phyloP scores from a whole-genome alignment of 495 filamentous ascomycete genomes.

The Glutinoglossum americanum region DNA sequence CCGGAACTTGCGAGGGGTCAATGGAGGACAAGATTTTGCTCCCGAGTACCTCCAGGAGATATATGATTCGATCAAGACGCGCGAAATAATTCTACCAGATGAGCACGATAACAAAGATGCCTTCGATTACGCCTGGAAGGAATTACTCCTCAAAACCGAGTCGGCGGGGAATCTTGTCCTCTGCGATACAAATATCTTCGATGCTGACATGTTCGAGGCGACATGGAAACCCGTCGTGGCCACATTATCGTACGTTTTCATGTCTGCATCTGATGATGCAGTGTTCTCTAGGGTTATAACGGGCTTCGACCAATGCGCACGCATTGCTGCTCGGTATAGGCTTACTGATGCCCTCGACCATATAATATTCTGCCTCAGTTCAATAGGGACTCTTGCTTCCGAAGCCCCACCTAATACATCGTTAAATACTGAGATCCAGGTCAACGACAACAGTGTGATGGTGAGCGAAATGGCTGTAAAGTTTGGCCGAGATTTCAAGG shows the following conservation, averaged over 20 bases:
- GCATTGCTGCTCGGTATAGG: conserved; percentile 71
- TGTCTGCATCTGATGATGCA: conserved; percentile 94
- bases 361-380: conserved; percentile 70
- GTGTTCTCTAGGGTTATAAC: conserved; percentile 85
- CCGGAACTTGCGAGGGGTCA: conserved; percentile 73
- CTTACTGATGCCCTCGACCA: conserved; percentile 76
- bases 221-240: conserved; percentile 92
- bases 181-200: conserved; percentile 84
- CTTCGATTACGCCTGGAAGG: conserved; percentile 94
- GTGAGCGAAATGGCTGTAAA: conserved; percentile 95
- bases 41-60: conserved; percentile 71
- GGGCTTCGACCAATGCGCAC: conserved; percentile 89
- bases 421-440: conserved; percentile 92
- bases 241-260: conserved; percentile 92
- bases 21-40: conserved; percentile 65
- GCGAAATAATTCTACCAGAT: conserved; percentile 91
- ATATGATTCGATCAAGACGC: conserved; percentile 72
- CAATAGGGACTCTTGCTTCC: conserved; percentile 70
- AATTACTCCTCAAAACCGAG: conserved; percentile 70
- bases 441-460: conserved; percentile 84
- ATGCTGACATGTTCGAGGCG: conserved; percentile 91
- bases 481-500: conserved; percentile 84
- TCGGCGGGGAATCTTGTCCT: conserved; percentile 49
- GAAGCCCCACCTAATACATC: conserved; percentile 55
- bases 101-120: conserved; percentile 92